phyloP scores from a whole-genome alignment of 345 rosid genomes.

The Gynandropsis gynandra region DNA sequence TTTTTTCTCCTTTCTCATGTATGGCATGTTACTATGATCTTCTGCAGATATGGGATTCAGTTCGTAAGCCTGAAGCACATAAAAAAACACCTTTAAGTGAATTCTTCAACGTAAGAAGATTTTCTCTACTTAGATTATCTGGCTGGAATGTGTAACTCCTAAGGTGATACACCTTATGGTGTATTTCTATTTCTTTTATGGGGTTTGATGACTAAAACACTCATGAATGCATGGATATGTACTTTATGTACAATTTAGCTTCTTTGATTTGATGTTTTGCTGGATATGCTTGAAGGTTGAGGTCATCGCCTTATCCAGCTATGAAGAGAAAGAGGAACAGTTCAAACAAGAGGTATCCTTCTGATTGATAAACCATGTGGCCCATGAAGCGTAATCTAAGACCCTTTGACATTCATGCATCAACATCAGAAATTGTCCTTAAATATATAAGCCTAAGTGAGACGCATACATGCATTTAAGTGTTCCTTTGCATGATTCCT shows the following conservation, averaged over 20 bases:
- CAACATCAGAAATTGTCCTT: neutral
- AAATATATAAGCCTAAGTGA: neutral
- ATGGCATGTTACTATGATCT: constrained; percentile 9
- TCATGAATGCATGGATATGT: neutral
- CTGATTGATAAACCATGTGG: neutral
- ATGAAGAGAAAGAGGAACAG: constrained; percentile 63
- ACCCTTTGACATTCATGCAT: neutral
- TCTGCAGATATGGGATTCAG: constrained; percentile 73
- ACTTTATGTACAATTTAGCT: neutral
- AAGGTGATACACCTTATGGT: constrained; percentile 4
- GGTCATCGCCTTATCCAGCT: constrained; percentile 73
- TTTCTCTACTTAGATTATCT: neutral
- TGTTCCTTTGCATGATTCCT: constrained; percentile 3
- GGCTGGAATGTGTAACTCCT: neutral
- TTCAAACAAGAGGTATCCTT: constrained; percentile 66
- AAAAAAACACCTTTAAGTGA: constrained; percentile 67
- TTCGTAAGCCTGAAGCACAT: constrained; percentile 70
- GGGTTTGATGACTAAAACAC: neutral
- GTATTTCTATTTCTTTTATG: neutral
- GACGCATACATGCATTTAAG: too few species aligned
- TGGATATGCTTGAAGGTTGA: constrained; percentile 47
- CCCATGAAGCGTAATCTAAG: constrained; percentile 7
- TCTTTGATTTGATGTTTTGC: constrained; percentile 1
- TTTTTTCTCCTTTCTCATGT: constrained; percentile 12
- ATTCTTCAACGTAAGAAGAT: constrained; percentile 60